A percentile compares a stretch with the other conserved stretches of the same genome.
These are phyloP conservation scores for Rhizophagus prolifer DNA, from an alignment of 192 early-diverging fungal species.

Conservation along the genomic window DNA sequence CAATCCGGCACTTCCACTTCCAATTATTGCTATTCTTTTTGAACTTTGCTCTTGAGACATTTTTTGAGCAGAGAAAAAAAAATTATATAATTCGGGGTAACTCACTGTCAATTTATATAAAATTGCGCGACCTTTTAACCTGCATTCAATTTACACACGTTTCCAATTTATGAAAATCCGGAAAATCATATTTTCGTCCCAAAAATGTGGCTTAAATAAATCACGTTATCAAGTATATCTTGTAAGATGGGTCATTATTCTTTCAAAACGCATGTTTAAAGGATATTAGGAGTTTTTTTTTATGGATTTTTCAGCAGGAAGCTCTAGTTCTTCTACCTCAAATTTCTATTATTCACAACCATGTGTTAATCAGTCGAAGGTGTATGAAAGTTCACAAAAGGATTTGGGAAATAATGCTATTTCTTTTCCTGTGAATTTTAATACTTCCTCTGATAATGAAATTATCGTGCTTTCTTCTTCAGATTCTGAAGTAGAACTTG, in stretches of 20 bases:
- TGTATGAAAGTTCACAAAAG: not conserved
- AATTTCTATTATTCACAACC: not conserved
- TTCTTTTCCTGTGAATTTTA: not conserved
- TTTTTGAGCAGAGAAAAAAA: not conserved
- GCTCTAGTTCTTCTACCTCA: not conserved
- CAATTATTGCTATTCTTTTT: conserved; percentile 25
- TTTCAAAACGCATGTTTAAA: too few relatives aligned
- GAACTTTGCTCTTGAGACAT: conserved; percentile 4
- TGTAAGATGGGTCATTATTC: too few relatives aligned
- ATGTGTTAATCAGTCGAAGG: not conserved
- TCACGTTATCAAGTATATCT: too few relatives aligned
- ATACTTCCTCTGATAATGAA: not conserved
- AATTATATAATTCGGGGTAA: too few relatives aligned
- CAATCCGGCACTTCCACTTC: conserved; percentile 42
- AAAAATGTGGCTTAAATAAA: too few relatives aligned
- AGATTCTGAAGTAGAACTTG: not conserved
- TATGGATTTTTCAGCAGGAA: not conserved
- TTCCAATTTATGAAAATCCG: too few relatives aligned
- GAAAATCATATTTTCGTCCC: too few relatives aligned
- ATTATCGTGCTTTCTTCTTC: not conserved
- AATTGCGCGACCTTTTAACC: too few relatives aligned
- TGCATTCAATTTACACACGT: too few relatives aligned
- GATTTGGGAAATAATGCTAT: not conserved
- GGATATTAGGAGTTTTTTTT: too few relatives aligned
- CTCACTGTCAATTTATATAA: too few relatives aligned